Conservation (phyloP, 192 early-diverging fungal genomes). For the Backusella mclennaniae region DNA sequence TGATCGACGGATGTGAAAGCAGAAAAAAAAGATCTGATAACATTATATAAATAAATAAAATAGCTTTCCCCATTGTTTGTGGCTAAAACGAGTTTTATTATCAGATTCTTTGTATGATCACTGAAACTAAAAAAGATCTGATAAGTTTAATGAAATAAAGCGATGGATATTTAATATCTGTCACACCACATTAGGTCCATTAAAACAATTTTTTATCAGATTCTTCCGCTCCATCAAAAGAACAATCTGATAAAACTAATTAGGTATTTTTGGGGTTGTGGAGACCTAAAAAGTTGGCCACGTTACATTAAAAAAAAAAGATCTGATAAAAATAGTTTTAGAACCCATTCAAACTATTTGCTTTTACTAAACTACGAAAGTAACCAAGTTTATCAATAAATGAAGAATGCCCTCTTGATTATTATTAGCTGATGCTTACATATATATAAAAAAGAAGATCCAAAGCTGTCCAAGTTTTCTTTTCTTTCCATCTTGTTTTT, state of each 20-base stretch:
- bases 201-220: background rate
- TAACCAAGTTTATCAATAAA: background rate
- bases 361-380: background rate
- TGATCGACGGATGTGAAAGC: background rate
- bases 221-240: background rate
- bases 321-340: background rate
- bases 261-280: background rate
- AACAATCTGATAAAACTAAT: background rate
- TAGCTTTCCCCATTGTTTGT: background rate
- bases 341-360: background rate
- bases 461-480: background rate
- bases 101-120: background rate
- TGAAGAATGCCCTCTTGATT: background rate
- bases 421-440: background rate
- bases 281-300: background rate
- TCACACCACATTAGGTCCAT: background rate
- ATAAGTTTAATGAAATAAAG: constrained; percentile 1
- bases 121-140: background rate
- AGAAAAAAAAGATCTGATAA: constrained; percentile 6
- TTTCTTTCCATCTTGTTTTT: background rate
- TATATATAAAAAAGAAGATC: background rate
- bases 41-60: background rate
- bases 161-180: background rate
- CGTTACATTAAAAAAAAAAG: background rate
- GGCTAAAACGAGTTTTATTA: background rate